These are phyloP conservation scores for Peziza echinospora DNA, from an alignment of 495 filamentous ascomycete genomes.

Conservation along the genomic window DNA sequence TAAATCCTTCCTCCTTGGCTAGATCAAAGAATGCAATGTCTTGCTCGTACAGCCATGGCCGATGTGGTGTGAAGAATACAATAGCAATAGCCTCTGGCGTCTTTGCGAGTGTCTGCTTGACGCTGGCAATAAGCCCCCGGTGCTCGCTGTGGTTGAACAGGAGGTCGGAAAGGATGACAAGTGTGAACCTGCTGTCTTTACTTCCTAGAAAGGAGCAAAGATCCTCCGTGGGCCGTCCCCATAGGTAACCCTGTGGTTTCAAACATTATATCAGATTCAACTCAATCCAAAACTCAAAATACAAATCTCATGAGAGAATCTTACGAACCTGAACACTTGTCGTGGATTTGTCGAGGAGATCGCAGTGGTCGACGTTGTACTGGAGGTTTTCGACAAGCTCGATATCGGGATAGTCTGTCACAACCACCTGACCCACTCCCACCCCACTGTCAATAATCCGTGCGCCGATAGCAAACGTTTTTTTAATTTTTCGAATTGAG, in stretches of 20 bases:
- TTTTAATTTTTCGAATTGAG: too few relatives aligned
- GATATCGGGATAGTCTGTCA: constrained; percentile 74
- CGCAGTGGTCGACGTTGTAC: constrained; percentile 37
- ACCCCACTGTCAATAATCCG: too few relatives aligned
- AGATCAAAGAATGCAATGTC: constrained; percentile 73
- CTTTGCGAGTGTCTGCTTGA: constrained; percentile 38
- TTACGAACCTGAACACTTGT: too few relatives aligned
- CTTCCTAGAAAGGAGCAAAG: too few relatives aligned
- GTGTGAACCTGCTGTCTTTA: constrained; percentile 39
- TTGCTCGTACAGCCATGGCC: constrained; percentile 68
- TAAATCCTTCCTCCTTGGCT: constrained; percentile 42
- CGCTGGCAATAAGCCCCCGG: constrained; percentile 44
- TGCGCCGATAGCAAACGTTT: too few relatives aligned
- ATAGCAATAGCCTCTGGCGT: constrained; percentile 35
- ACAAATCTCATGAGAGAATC: too few relatives aligned
- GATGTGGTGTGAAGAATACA: constrained; percentile 84
- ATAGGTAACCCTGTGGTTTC: constrained; percentile 74
- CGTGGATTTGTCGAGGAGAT: constrained; percentile 10
- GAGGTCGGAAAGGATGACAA: constrained; percentile 68
- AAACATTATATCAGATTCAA: too few relatives aligned
- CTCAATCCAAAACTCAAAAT: too few relatives aligned
- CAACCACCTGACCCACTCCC: constrained; percentile 48
- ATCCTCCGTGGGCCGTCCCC: too few relatives aligned
- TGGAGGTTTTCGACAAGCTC: constrained; percentile 57
- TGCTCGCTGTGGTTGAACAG: constrained; percentile 82